Base-by-base conservation (phyloP, 257 asterid species). In the Datura wrightii region DNA sequence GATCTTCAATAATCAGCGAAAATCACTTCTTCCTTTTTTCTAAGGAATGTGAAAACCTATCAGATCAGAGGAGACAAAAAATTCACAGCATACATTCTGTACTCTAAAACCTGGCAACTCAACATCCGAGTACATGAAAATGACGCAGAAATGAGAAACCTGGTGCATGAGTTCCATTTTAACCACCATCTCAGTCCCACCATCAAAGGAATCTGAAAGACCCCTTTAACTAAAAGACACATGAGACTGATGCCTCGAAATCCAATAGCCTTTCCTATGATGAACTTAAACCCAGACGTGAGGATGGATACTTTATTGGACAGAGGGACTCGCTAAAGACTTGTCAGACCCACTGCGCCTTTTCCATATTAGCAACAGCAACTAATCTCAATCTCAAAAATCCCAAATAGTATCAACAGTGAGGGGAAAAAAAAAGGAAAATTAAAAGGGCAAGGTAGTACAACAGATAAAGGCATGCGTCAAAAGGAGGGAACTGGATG, bases 51-150 rank as follows among this genome's bases (percentile, higher is more conserved):
- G 78, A 69, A 41, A 39, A 69, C 34, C 44, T 16, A 7, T 69
- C 31, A 69, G 52, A 69, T 39, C 76, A 66, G 76, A 37, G 42
- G 48, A 66, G 24, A 63, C 71, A 63, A 34, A 65, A 65, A 66
- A 24, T 13, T 6, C 74, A 37, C 48, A 36, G 10, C 6, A 18
- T 37, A 66, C 2, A 19, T 66, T 36, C 24, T 37, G 76, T 66
- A 18, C 3, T 36, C 74, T 66, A 66, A 36, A 24, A 36, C 14
- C 74, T 66, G 48, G 74, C 48, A 66, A 66, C 44, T 37, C 36
- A 6, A 66, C 76, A 66, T 66, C 50, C 46, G 24, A 66, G 76
- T 66, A 37, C 11, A 66, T 66, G 50, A 66, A 66, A 36, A 37
- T 59, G 66, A n/a, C 36, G 36, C 36, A 58, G 10, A 58, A n/a